Percentiles rank a stretch among this genome's conserved stretches.
These are phyloP conservation scores for Citrus sp. DNA, from an alignment of 345 rosid species.

Conservation along the genomic window DNA sequence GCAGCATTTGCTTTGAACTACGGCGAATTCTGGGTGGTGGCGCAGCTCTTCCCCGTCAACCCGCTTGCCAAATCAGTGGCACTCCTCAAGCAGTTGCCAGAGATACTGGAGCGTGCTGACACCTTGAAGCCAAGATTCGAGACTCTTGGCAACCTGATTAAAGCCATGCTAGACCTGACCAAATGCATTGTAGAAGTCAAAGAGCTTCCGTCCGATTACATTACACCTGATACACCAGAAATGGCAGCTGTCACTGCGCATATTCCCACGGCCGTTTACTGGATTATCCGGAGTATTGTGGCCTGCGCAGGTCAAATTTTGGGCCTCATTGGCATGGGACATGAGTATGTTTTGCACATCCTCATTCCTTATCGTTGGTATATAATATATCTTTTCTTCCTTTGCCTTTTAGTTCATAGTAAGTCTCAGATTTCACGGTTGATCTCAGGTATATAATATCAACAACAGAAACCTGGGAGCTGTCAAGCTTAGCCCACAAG, in stretches of 20 bases:
- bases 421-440: neutral
- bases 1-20: slow-evolving; percentile 54
- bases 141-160: slow-evolving; percentile 30
- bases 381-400: neutral
- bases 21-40: slow-evolving; percentile 60
- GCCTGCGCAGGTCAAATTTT: slow-evolving; percentile 48
- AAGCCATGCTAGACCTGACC: slow-evolving; percentile 39
- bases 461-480: slow-evolving; percentile 65
- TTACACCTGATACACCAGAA: slow-evolving; percentile 28
- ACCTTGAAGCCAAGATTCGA: slow-evolving; percentile 38
- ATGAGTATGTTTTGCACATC: slow-evolving; percentile 40
- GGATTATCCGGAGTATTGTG: slow-evolving; percentile 46
- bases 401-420: neutral
- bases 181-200: slow-evolving; percentile 46
- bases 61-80: slow-evolving; percentile 58
- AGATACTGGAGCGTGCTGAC: slow-evolving; percentile 28
- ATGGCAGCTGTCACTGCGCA: slow-evolving; percentile 30
- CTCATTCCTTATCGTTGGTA: neutral
- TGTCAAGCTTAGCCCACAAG: slow-evolving; percentile 62
- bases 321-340: slow-evolving; percentile 40
- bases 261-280: slow-evolving; percentile 59
- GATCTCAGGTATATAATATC: slow-evolving; percentile 32
- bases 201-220: slow-evolving; percentile 47
- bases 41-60: slow-evolving; percentile 44
- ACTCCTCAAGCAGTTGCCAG: slow-evolving; percentile 52